These are phyloP conservation scores for Orobanche coerulescens DNA, from an alignment of 257 asterid species.

Conservation along the genomic window DNA sequence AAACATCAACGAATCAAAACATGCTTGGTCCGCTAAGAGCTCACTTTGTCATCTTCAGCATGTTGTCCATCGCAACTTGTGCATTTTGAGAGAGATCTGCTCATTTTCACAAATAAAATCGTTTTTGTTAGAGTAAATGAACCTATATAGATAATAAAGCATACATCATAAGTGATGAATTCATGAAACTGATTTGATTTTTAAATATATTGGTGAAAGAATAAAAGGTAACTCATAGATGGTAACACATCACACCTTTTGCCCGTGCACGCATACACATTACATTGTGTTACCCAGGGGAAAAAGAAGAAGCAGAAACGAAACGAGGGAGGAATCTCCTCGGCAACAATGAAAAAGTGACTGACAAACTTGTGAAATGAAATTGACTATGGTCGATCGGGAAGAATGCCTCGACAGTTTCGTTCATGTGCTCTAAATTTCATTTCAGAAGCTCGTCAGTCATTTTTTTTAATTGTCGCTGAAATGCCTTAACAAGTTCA, in stretches of 20 bases:
- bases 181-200: conserved; percentile 4
- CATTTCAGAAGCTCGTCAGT: too few relatives aligned
- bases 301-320: neutral
- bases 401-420: neutral
- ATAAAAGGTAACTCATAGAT: conserved; percentile 3
- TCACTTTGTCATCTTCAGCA: conserved; percentile 76
- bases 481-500: too few relatives aligned
- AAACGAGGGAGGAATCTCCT: neutral
- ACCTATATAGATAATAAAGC: neutral
- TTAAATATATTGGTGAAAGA: neutral
- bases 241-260: neutral
- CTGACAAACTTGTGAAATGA: neutral
- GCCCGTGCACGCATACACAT: too few relatives aligned
- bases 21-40: conserved; percentile 25
- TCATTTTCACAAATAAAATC: conserved; percentile 13
- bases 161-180: conserved; percentile 3
- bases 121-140: neutral
- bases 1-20: conserved; percentile 15
- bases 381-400: conserved; percentile 7
- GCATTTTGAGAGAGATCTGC: conserved; percentile 74
- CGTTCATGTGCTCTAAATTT: too few relatives aligned
- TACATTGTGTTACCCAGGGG: neutral
- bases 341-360: neutral
- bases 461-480: too few relatives aligned
- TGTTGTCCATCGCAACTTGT: conserved; percentile 64